Evolutionary conservation across 495 filamentous ascomycete genomes (phyloP).

Genomic region (Daldinia concentrica): DNA sequence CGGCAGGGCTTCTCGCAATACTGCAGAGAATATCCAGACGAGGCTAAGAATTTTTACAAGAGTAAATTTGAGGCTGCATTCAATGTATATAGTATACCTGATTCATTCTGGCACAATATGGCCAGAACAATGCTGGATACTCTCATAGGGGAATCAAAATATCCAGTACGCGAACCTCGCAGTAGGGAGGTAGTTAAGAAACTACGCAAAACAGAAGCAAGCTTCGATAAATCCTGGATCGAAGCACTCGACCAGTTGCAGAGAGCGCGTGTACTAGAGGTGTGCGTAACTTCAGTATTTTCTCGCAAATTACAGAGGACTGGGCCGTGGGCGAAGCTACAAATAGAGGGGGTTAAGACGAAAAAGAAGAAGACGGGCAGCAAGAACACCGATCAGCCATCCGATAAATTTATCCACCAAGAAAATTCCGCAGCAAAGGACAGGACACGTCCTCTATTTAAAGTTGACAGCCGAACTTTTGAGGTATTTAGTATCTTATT

Average conservation of each 20-base stretch:
- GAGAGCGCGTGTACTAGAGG: not conserved
- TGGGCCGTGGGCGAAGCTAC: slow-evolving; percentile 6
- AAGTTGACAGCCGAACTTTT: slow-evolving; percentile 22
- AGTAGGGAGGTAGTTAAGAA: not conserved
- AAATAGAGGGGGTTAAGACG: not conserved
- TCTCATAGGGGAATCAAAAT: not conserved
- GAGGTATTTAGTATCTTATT: slow-evolving; percentile 14
- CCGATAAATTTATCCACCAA: not conserved
- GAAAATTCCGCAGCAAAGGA: not conserved
- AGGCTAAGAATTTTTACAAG: not conserved
- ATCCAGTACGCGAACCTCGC: not conserved
- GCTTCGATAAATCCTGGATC: slow-evolving; percentile 19
- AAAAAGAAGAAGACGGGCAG: slow-evolving; percentile 2
- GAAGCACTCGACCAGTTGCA: not conserved
- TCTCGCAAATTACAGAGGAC: not conserved
- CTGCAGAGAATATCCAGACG: not conserved
- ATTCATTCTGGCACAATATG: not conserved
- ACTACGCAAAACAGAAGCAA: not conserved
- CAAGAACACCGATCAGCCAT: not conserved
- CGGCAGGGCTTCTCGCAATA: not conserved
- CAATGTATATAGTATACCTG: not conserved
- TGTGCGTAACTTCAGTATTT: not conserved
- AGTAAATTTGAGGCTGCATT: not conserved
- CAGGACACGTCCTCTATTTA: not conserved
- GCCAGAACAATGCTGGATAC: not conserved